Conservation (phyloP, 768 basidiomycete species). For the Lactarius tabidus region DNA sequence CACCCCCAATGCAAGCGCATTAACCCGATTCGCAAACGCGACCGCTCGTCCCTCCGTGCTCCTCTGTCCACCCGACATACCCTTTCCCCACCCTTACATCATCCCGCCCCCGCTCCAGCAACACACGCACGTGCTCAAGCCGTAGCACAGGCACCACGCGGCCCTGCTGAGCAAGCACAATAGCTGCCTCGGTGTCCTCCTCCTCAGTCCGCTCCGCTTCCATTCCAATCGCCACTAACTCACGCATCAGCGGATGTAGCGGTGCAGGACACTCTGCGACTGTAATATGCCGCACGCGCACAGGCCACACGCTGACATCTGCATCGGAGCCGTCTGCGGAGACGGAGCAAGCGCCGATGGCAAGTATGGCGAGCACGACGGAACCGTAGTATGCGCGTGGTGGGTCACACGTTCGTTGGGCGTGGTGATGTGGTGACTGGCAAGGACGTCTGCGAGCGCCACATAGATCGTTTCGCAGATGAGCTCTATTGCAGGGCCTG, state of each 20-base stretch:
- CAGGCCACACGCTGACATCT: slow-evolving; percentile 9
- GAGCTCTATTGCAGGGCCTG: slow-evolving; percentile 60
- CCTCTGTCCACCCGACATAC: slow-evolving; percentile 36
- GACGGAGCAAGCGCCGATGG: slow-evolving; percentile 52
- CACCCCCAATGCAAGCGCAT: slow-evolving; percentile 67
- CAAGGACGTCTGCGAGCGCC: slow-evolving; percentile 65
- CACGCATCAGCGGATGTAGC: slow-evolving; percentile 66
- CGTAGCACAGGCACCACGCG: slow-evolving; percentile 40
- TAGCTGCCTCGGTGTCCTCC: slow-evolving; percentile 52
- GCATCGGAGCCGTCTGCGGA: slow-evolving; percentile 47
- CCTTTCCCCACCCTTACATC: slow-evolving; percentile 31
- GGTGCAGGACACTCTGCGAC: slow-evolving; percentile 56
- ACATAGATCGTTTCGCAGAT: slow-evolving; percentile 89
- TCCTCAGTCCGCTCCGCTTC: slow-evolving; percentile 46
- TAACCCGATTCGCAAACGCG: slow-evolving; percentile 72
- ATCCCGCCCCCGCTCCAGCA: slow-evolving; percentile 61
- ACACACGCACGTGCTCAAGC: slow-evolving; percentile 52
- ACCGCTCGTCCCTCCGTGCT: slow-evolving; percentile 64
- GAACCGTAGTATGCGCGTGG: slow-evolving; percentile 76
- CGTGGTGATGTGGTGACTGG: slow-evolving; percentile 49
- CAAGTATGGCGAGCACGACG: slow-evolving; percentile 68
- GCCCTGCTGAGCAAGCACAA: slow-evolving; percentile 37
- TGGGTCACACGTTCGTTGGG: slow-evolving; percentile 56
- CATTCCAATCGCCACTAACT: slow-evolving; percentile 53
- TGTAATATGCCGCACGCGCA: slow-evolving; percentile 45